A percentile compares a stretch with the other conserved stretches of the same genome.
These are phyloP conservation scores for Neopestalotiopsis sp. DNA, from an alignment of 2,329 filamentous ascomycete genomes.

Conservation along the genomic window DNA sequence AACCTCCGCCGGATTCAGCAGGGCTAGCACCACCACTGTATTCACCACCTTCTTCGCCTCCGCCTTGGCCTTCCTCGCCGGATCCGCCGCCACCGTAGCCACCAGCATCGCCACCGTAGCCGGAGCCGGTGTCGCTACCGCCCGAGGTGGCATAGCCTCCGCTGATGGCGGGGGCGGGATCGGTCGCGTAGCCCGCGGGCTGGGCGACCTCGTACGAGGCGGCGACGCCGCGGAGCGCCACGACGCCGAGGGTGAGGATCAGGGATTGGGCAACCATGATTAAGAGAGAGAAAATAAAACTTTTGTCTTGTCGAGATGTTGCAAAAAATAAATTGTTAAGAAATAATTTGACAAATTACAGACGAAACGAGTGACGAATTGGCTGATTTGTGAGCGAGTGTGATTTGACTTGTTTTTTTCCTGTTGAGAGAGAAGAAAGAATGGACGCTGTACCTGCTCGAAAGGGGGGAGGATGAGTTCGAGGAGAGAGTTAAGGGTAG, in stretches of 20 bases:
- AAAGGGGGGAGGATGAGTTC: neutral
- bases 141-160: neutral
- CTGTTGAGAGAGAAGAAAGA: neutral
- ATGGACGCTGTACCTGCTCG: conserved; percentile 8
- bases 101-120: neutral
- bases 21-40: neutral
- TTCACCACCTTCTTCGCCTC: neutral
- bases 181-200: neutral
- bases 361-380: neutral
- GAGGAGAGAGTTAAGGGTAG: neutral
- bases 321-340: neutral
- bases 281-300: neutral
- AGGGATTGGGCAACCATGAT: conserved; percentile 12
- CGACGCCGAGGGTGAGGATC: conserved; percentile 3
- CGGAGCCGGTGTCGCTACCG: neutral
- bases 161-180: neutral
- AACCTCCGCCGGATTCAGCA: neutral
- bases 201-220: conserved; percentile 6
- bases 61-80: neutral
- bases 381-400: neutral
- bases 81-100: neutral
- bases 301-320: neutral
- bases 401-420: neutral
- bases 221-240: neutral
- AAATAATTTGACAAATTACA: neutral